A percentile compares a stretch with the other conserved stretches of the same genome.
Evolutionary conservation across 2,329 filamentous ascomycete genomes (phyloP).

Genomic region (Xylaria sp.): DNA sequence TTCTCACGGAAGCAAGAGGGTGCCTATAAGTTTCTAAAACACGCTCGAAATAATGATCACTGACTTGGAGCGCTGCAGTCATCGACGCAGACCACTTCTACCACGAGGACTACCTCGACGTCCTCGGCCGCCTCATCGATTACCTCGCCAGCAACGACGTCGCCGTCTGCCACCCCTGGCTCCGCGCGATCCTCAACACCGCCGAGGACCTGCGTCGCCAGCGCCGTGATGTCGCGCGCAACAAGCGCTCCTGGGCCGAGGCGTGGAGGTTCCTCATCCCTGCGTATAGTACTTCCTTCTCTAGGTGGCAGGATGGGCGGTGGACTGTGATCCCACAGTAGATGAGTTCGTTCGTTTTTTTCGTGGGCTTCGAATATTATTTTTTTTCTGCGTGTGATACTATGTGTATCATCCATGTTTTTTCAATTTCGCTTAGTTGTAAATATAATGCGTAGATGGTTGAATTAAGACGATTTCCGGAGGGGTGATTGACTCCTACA

Average conservation of each 20-base stretch:
- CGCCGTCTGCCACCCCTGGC: not conserved
- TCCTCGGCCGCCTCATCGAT: not conserved
- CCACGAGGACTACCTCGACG: not conserved
- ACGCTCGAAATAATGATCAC: not conserved
- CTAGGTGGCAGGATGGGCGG: not conserved
- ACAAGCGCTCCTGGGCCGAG: not conserved
- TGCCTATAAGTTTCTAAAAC: not conserved
- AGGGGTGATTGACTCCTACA: too few relatives aligned
- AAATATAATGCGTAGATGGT: not conserved
- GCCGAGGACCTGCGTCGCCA: conserved; percentile 4
- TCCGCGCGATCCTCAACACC: conserved; percentile 1
- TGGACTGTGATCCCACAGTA: not conserved
- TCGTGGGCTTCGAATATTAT: not conserved
- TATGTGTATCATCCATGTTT: too few relatives aligned
- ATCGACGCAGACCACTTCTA: not conserved
- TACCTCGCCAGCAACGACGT: not conserved
- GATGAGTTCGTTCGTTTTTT: not conserved
- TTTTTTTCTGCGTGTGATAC: not conserved
- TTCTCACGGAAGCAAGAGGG: not conserved
- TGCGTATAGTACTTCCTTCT: not conserved
- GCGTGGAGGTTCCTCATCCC: not conserved
- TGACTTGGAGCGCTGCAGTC: not conserved
- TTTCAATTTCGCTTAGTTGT: too few relatives aligned
- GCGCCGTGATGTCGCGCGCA: not conserved
- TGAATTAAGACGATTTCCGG: too few relatives aligned